Percentiles rank a stretch among this genome's conserved stretches.
Evolutionary conservation across 2,329 filamentous ascomycete genomes (phyloP).

Genomic region (Harringtonia aguacate): DNA sequence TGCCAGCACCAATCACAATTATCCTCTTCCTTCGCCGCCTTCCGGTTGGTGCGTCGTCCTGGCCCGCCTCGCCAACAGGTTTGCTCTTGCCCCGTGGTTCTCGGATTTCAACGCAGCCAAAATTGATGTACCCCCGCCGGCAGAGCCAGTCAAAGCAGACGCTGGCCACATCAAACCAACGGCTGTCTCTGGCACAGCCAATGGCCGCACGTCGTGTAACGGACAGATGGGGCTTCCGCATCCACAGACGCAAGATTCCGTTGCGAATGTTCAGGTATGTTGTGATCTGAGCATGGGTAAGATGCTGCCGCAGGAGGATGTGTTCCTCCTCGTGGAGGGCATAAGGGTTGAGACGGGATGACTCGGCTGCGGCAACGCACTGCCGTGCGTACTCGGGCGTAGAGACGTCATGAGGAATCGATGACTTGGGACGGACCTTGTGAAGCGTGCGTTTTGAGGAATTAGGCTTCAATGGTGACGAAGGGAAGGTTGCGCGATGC

Average conservation of each 20-base stretch:
- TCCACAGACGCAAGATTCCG: conserved; percentile 83
- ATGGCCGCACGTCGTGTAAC: conserved; percentile 79
- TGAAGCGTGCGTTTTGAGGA: conserved; percentile 12
- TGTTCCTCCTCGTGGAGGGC: conserved; percentile 80
- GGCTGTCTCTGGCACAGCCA: conserved; percentile 76
- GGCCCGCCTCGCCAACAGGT: not conserved
- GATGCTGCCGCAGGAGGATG: conserved; percentile 63
- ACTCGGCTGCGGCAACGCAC: conserved; percentile 80
- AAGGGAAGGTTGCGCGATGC: not conserved
- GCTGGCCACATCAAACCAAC: conserved; percentile 82
- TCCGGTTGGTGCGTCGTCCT: not conserved
- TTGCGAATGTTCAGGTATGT: conserved; percentile 95
- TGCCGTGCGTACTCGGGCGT: conserved; percentile 78
- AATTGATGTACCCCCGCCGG: conserved; percentile 90
- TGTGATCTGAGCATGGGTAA: conserved; percentile 83
- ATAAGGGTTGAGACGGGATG: conserved; percentile 82
- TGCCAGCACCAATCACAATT: conserved; percentile 84
- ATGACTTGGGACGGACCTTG: conserved; percentile 64
- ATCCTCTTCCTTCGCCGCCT: conserved; percentile 56
- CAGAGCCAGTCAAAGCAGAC: conserved; percentile 90
- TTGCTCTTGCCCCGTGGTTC: too few species aligned
- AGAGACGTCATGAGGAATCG: conserved; percentile 67
- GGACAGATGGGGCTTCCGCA: conserved; percentile 70
- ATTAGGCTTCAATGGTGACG: not conserved
- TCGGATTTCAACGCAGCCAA: conserved; percentile 62